Base-by-base conservation (phyloP, 352 stramenopile species). In the Nothophytophthora sp. region DNA sequence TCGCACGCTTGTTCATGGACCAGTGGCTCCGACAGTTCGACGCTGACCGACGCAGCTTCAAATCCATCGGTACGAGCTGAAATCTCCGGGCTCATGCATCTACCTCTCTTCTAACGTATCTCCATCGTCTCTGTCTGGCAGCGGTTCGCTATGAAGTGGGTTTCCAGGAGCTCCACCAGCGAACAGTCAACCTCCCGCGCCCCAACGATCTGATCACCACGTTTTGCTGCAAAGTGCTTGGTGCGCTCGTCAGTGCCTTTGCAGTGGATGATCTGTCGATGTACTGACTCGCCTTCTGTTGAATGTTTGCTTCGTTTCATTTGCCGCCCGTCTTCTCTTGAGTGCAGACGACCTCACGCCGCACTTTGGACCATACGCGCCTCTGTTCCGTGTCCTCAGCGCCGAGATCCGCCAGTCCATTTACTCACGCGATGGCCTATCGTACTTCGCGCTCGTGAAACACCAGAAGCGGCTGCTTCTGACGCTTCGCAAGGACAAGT, bases 371-470 rank as follows among this genome's bases (percentile, higher is more conserved):
- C 43, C 59, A 10, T 91, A 81, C 40, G 50, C 73, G 19, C 42
- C 45, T 9, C 64, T 88, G 7, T 51, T 87, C 28, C 50, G 44
- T 0, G 67, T 87, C 2, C 39, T 88, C 8, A 55, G 53, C 33
- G 59, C 67, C 0, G 81, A 91, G 46, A 33, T 88, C 4, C 44
- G 53, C 13, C 51, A 65, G 5, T 64, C 76, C 1, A 76, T 81
- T 16, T 88, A 89, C 64, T 50, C 63, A 4, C 55, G 35, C 0
- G 47, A 60, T 8, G 40, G 51, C 1, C n/a, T 84, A 3, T 67
- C 78, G 22, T 91, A 88, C 49, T 91, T 88, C 54, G 67, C 78
- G 12, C 61, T 83, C 11, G 76, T 83, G 3, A 86, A 89, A 35
- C 66, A 82, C 45, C 73, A 89, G 27, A 81, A 81, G 20, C 68